These are phyloP conservation scores for Plicaturopsis crispa DNA, from an alignment of 768 basidiomycete genomes.

Conservation along the genomic window DNA sequence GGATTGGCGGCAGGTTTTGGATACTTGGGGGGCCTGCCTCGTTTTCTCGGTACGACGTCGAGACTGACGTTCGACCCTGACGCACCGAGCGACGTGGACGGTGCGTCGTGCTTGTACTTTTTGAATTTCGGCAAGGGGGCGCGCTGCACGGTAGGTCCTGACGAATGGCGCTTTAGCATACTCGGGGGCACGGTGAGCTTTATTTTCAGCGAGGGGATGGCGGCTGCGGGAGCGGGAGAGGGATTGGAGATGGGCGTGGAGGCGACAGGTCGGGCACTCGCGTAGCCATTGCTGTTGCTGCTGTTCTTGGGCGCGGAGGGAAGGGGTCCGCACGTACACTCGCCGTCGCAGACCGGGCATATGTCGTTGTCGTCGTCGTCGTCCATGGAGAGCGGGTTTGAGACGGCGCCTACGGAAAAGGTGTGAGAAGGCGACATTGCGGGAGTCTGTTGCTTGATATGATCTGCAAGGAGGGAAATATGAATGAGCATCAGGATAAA, in stretches of 20 bases:
- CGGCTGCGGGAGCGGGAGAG: constrained; percentile 21
- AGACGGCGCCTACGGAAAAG: constrained; percentile 51
- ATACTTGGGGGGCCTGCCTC: too few species aligned
- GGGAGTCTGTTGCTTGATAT: constrained; percentile 45
- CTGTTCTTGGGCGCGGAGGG: constrained; percentile 20
- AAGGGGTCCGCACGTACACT: constrained; percentile 62
- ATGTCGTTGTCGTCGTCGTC: constrained; percentile 83
- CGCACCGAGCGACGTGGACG: too few species aligned
- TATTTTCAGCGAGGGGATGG: constrained; percentile 53
- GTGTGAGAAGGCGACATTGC: constrained; percentile 63
- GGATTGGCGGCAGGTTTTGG: too few species aligned
- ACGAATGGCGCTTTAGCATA: constrained; percentile 21
- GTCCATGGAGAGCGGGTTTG: constrained; percentile 21
- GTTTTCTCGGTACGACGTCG: too few species aligned
- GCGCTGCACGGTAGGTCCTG: constrained; percentile 11
- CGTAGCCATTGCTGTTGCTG: constrained; percentile 19
- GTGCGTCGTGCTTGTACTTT: constrained; percentile 13
- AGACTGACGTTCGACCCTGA: too few species aligned
- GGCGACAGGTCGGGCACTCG: constrained; percentile 28
- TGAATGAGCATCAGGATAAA: constrained; percentile 15
- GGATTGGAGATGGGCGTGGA: constrained; percentile 29
- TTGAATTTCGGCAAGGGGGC: constrained; percentile 9
- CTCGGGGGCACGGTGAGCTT: constrained; percentile 40
- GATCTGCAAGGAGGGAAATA: constrained; percentile 27
- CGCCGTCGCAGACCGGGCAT: constrained; percentile 86